These are phyloP conservation scores for Diaporthe citrichinensis DNA, from an alignment of 2,329 filamentous ascomycete genomes.

Conservation along the genomic window DNA sequence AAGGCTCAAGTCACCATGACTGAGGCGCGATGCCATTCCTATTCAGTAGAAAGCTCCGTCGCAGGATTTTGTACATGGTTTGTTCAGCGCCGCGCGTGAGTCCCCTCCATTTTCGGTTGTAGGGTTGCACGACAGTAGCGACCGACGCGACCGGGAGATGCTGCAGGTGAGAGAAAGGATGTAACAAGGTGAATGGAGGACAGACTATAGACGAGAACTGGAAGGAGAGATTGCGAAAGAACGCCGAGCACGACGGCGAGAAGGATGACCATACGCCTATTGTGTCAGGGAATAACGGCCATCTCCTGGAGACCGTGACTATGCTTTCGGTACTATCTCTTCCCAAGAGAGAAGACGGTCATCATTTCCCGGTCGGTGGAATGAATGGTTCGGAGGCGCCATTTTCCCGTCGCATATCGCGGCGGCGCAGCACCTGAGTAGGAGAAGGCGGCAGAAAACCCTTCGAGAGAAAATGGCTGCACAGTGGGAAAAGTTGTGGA, in stretches of 20 bases:
- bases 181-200: slow-evolving; percentile 12
- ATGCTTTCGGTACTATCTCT: background rate
- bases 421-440: slow-evolving; percentile 1
- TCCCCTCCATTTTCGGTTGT: slow-evolving; percentile 6
- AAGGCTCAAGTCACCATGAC: background rate
- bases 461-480: slow-evolving; percentile 4
- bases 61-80: background rate
- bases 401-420: slow-evolving; percentile 25
- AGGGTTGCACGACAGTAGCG: slow-evolving; percentile 32
- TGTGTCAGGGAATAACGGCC: background rate
- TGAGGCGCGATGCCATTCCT: slow-evolving; percentile 9
- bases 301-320: background rate
- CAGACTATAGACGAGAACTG: background rate
- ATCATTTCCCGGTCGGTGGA: background rate
- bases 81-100: background rate
- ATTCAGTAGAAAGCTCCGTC: slow-evolving; percentile 21
- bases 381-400: background rate
- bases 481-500: slow-evolving; percentile 31
- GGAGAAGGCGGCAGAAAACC: background rate
- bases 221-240: background rate
- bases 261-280: background rate
- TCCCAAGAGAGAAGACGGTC: background rate
- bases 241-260: background rate
- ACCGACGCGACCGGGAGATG: slow-evolving; percentile 33
- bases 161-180: slow-evolving; percentile 24